Base-by-base conservation (phyloP, 768 basidiomycete genomes). In the Auricularia sp. region DNA sequence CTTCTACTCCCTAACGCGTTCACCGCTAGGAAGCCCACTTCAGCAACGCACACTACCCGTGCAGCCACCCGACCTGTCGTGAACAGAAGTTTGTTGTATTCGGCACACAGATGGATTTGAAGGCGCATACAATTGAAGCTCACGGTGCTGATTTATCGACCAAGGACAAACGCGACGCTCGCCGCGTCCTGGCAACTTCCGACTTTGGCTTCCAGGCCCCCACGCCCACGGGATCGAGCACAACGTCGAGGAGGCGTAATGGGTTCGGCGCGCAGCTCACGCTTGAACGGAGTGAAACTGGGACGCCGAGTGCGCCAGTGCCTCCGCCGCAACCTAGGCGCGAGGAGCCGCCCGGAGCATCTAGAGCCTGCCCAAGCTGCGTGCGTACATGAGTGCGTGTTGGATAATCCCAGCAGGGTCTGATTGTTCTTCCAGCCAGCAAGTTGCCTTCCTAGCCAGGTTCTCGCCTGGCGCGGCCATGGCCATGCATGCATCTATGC, bases 61-160 rank as follows among this genome's bases (percentile, higher is more conserved):
- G 96, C 73, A 79, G 77, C 2, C 86, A 92, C 65, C 67, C 85
- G 0, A 73, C 79, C 45, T 99, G 96, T 71, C 84, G 87, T 56
- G 86, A 85, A 4, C 88, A 85, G 70, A 98, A 97, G 76, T 99
- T 99, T 68, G 90, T 98, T 66, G 97, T 98, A 13, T 98, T 98
- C 74, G 85, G 85, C 47, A 88, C 88, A 3, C 80, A 84, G 14
- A 77, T 99, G 11, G 97, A 99, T 72, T 84, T 98, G 44, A 86
- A 94, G 74, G 96, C 88, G 0, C 97, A 99, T 73, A 87, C 89
- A 77, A 87, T 98, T 10, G 87, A 90, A 63, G 87, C 85, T 63
- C 93, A 95, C 67, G 89, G 87, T 8, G 83, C 80, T 0, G 85
- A 85, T 37, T 87, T 91, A 86, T 84, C 81, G 16, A 75, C 89